phyloP scores from a whole-genome alignment of 495 filamentous ascomycete genomes.

The Penicillium goetzii region DNA sequence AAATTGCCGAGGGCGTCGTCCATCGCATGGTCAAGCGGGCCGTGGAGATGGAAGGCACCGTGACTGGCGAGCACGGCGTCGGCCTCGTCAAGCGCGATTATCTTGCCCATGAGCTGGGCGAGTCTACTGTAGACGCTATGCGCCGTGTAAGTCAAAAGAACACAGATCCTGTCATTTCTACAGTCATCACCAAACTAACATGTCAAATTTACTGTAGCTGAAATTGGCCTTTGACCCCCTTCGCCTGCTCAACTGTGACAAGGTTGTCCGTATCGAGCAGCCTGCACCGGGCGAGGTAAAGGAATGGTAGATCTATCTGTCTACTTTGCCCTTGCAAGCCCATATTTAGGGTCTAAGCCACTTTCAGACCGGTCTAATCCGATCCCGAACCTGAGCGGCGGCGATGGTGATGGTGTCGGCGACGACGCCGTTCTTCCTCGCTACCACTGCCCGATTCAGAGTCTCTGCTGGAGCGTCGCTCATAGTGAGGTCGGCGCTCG shows the following conservation, averaged over 20 bases:
- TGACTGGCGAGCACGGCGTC: slow-evolving; percentile 67
- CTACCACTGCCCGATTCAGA: slow-evolving; percentile 24
- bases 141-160: slow-evolving; percentile 53
- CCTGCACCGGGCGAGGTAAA: slow-evolving; percentile 45
- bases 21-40: slow-evolving; percentile 65
- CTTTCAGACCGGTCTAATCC: slow-evolving; percentile 15
- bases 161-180: slow-evolving; percentile 5
- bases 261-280: slow-evolving; percentile 58
- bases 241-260: slow-evolving; percentile 69
- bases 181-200: slow-evolving; percentile 15
- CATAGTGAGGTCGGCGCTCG: slow-evolving; percentile 18
- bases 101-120: slow-evolving; percentile 59
- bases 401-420: slow-evolving; percentile 43
- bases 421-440: slow-evolving; percentile 30
- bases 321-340: not conserved
- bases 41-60: slow-evolving; percentile 66
- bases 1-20: slow-evolving; percentile 55
- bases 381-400: slow-evolving; percentile 38
- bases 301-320: slow-evolving; percentile 36
- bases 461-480: slow-evolving; percentile 18
- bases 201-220: slow-evolving; percentile 42
- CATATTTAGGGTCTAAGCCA: not conserved
- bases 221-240: slow-evolving; percentile 69
- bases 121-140: slow-evolving; percentile 63
- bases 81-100: slow-evolving; percentile 66